Evolutionary conservation across 1,284 basidiomycete species (phyloP), one percentile per base, ranked within the genome.

Genomic region (Malassezia furfur): DNA sequence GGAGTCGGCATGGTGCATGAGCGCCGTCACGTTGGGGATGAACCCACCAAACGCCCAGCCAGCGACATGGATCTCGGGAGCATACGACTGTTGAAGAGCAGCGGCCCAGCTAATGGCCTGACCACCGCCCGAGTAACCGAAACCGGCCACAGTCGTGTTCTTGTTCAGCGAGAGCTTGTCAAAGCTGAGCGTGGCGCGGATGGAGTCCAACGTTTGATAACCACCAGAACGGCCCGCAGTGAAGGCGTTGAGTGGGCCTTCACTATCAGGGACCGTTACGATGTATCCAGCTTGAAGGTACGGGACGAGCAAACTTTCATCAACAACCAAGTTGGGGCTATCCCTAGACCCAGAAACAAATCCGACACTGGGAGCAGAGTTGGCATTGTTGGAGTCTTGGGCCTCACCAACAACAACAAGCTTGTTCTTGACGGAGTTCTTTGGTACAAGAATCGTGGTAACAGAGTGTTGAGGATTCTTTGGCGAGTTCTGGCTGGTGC

Each of bases 101-200:
- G 61, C 55, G 2, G 68, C 66, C 68, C 68, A 71, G 2, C 65
- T 66, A 0, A 61, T 59, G 8, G 67, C 63, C 1, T 65, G 56
- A 4, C 62, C 68, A 15, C 70, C 70, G 6, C 67, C 67, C 2
- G 65, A 68, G 50, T 72, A 71, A 14, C 69, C 70, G 47, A 56
- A 67, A 40, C 62, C 46, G 8, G 49, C 53, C 12, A 68, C 43
- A 34, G 59, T 64, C 8, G 62, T 58, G n/a, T 61, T 45, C 41
- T 59, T 60, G 8, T 43, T 15, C 1, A 70, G 36, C 0, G 52
- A 54, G 36, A 65, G 44, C 14, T 64, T 54, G 31, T 52, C 50
- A 31, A 68, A 65, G 19, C 35, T 48, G 10, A 68, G 49, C 6
- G 59, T 61, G 0, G 68, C 67, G 1, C 62, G 50, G 22, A 68